Conservation (phyloP, 768 basidiomycete genomes). For the Coprinopsis sp. region DNA sequence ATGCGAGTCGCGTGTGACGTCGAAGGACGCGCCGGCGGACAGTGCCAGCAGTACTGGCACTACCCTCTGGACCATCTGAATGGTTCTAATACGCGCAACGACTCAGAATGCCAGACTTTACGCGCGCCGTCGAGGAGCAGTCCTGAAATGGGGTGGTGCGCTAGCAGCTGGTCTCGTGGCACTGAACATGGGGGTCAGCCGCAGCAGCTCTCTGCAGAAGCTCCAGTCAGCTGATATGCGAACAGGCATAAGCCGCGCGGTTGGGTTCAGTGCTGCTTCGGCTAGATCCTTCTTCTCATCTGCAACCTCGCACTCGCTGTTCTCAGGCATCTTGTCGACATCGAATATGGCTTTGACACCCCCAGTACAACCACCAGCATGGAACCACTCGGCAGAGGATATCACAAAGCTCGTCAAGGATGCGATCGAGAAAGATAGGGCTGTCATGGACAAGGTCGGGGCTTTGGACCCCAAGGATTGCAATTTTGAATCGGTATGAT, state of each 20-base stretch:
- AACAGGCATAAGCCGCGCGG: slow-evolving; percentile 12
- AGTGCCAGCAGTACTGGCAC: too few species aligned
- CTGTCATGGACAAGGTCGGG: slow-evolving; percentile 54
- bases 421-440: slow-evolving; percentile 52
- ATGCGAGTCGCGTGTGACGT: too few species aligned
- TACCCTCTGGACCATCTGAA: too few species aligned
- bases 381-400: slow-evolving; percentile 63
- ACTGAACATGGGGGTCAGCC: slow-evolving; percentile 33
- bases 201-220: neutral
- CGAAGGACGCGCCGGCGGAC: slow-evolving; percentile 8
- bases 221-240: slow-evolving; percentile 30
- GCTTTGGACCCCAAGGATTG: slow-evolving; percentile 51
- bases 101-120: slow-evolving; percentile 17
- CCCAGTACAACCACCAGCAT: slow-evolving; percentile 61
- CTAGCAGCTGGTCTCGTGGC: slow-evolving; percentile 38
- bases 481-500: slow-evolving; percentile 61
- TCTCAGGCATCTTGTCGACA: slow-evolving; percentile 19
- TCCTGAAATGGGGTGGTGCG: slow-evolving; percentile 35
- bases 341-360: slow-evolving; percentile 49
- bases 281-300: slow-evolving; percentile 28
- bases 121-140: slow-evolving; percentile 12
- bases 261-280: neutral
- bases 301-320: slow-evolving; percentile 25
- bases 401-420: slow-evolving; percentile 54
- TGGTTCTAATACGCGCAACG: slow-evolving; percentile 19